These are phyloP conservation scores for Biancaea sappan DNA, from an alignment of 306 rosid genomes.

Conservation along the genomic window DNA sequence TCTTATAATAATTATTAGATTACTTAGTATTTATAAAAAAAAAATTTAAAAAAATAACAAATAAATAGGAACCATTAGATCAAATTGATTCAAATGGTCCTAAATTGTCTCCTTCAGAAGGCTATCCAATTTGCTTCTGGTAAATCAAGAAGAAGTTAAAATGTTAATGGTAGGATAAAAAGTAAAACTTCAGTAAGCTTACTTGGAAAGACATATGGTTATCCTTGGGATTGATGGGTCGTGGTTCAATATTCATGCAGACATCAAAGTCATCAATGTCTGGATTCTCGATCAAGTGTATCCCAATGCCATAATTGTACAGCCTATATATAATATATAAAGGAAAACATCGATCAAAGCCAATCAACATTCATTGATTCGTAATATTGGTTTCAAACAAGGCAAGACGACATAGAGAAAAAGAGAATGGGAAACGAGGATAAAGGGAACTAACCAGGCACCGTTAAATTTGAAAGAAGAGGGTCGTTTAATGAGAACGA, in stretches of 20 bases:
- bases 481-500: slow-evolving; percentile 79
- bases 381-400: no score
- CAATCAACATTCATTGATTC: background rate
- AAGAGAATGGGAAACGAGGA: background rate
- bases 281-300: slow-evolving; percentile 79
- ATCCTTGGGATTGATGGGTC: slow-evolving; percentile 78
- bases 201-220: slow-evolving; percentile 86
- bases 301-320: slow-evolving; percentile 81
- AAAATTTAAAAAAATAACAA: no score
- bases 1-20: no score
- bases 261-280: slow-evolving; percentile 50
- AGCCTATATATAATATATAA: slow-evolving; percentile 44
- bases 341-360: no score
- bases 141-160: no score
- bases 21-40: no score
- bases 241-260: slow-evolving; percentile 36
- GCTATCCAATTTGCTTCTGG: no score
- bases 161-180: no score
- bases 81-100: no score
- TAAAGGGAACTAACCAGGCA: slow-evolving; percentile 69
- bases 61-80: no score
- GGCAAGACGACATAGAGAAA: background rate
- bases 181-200: no score
- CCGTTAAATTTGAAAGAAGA: slow-evolving; percentile 86
- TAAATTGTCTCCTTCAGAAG: no score